phyloP scores from a whole-genome alignment of 805 yeast species.

The Cyberlindnera galapagoensis region DNA sequence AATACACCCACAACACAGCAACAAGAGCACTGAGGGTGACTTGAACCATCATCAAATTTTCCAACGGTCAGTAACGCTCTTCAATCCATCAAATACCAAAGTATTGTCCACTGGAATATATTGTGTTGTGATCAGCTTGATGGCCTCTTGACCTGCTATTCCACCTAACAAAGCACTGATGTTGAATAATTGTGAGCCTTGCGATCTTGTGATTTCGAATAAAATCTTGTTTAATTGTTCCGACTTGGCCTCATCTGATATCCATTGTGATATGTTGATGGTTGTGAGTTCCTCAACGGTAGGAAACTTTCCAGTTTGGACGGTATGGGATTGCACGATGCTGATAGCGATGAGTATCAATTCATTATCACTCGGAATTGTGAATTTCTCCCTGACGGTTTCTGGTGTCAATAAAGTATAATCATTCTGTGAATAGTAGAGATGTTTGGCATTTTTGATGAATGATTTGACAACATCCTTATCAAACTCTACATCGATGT shows the following conservation, averaged over 20 bases:
- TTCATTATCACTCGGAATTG: conserved; percentile 1
- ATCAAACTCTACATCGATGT: conserved; percentile 2
- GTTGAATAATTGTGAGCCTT: conserved; percentile 46
- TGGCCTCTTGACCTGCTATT: conserved; percentile 74
- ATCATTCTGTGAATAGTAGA: conserved; percentile 22
- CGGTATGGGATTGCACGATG: conserved; percentile 7
- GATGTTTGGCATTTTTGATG: conserved; percentile 52
- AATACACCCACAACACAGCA: no score
- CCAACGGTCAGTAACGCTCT: conserved; percentile 35
- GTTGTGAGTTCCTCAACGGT: background rate
- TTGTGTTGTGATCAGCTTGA: conserved; percentile 72
- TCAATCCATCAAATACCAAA: conserved; percentile 67
- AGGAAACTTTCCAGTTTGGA: conserved; percentile 8
- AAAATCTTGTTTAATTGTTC: conserved; percentile 30
- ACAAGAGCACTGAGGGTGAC: no score
- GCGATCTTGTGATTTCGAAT: conserved; percentile 33
- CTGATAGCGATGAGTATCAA: conserved; percentile 15
- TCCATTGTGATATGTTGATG: conserved; percentile 11
- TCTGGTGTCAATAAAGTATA: conserved; percentile 3
- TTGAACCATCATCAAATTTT: no score
- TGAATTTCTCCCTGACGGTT: conserved; percentile 5
- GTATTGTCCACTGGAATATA: conserved; percentile 72
- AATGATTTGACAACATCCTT: conserved; percentile 39
- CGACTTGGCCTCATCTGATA: background rate
- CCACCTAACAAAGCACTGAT: conserved; percentile 75